Conservation (phyloP, 306 rosid genomes). For the Pterocarpus santalinus region DNA sequence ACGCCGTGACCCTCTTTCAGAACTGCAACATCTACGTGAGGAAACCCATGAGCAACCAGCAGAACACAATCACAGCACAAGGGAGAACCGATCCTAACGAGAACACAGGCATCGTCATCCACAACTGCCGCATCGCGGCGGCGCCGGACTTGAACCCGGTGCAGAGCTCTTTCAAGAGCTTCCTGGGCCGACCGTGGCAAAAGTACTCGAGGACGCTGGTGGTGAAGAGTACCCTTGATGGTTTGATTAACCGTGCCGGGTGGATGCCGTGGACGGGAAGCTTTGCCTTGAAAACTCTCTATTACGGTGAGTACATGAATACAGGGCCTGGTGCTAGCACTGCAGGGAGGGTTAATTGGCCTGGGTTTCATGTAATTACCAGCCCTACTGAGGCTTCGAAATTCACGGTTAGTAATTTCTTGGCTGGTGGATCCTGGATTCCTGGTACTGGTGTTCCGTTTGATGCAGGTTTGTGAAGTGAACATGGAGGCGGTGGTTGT, state of each 20-base stretch:
- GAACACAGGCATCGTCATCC: conserved; percentile 75
- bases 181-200: conserved; percentile 83
- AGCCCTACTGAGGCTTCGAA: conserved; percentile 59
- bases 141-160: conserved; percentile 51
- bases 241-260: conserved; percentile 60
- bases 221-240: conserved; percentile 63
- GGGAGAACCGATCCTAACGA: conserved; percentile 77
- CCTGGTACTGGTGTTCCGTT: conserved; percentile 72
- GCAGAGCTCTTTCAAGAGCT: conserved; percentile 53
- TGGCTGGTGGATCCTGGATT: conserved; percentile 74
- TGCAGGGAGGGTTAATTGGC: conserved; percentile 72
- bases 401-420: conserved; percentile 64
- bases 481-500: not conserved
- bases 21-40: conserved; percentile 70
- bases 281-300: conserved; percentile 64
- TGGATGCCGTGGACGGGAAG: conserved; percentile 80
- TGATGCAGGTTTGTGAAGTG: conserved; percentile 53
- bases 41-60: conserved; percentile 62
- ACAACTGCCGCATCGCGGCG: conserved; percentile 58
- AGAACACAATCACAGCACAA: conserved; percentile 74
- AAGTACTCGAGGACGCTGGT: conserved; percentile 75
- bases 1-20: conserved; percentile 64
- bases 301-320: conserved; percentile 78
- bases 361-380: conserved; percentile 64
- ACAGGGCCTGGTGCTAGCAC: conserved; percentile 68